These are phyloP conservation scores for Penicillium crustosum DNA, from an alignment of 2,329 filamentous ascomycete genomes.

Conservation along the genomic window DNA sequence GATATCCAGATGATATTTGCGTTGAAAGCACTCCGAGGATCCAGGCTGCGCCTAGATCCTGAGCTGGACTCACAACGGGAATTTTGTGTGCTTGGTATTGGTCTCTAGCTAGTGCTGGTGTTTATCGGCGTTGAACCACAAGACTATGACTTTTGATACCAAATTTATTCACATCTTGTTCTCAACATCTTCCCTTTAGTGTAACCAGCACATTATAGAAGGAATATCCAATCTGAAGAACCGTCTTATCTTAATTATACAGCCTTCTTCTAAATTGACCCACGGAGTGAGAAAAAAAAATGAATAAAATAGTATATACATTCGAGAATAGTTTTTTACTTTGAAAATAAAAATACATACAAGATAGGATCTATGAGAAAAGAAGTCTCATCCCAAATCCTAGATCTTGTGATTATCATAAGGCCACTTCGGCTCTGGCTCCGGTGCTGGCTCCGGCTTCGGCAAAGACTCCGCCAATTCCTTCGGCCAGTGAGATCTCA, in stretches of 20 bases:
- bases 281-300: neutral
- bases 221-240: neutral
- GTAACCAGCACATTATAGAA: neutral
- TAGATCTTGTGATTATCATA: neutral
- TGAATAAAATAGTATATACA: slow-evolving; percentile 17
- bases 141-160: neutral
- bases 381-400: neutral
- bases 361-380: neutral
- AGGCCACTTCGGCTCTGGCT: neutral
- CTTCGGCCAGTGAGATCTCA: slow-evolving; percentile 12
- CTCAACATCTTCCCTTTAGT: too few relatives aligned
- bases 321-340: slow-evolving; percentile 10
- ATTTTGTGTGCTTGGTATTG: too few relatives aligned
- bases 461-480: neutral
- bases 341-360: slow-evolving; percentile 6
- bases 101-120: neutral
- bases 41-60: neutral
- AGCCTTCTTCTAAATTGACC: too few relatives aligned
- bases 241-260: neutral
- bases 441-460: neutral
- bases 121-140: neutral
- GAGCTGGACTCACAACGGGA: neutral
- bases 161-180: neutral
- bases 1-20: neutral
- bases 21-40: neutral